These are phyloP conservation scores for Tylopilus rubrobrunneus DNA, from an alignment of 768 basidiomycete species.

Conservation along the genomic window DNA sequence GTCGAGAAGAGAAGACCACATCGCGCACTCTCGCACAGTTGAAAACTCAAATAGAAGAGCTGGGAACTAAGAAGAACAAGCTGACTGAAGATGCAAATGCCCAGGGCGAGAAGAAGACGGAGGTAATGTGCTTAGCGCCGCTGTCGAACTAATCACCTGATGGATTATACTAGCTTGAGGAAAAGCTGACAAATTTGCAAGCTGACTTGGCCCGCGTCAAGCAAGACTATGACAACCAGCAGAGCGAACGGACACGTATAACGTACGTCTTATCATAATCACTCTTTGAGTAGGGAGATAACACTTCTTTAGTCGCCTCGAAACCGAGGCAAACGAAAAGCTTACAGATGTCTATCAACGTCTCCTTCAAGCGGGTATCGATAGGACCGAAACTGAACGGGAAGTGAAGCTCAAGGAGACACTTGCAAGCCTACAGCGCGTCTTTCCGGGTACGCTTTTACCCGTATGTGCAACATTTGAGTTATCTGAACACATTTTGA, in stretches of 20 bases:
- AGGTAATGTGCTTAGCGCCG: constrained; percentile 37
- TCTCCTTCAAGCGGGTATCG: constrained; percentile 85
- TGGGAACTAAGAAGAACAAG: constrained; percentile 54
- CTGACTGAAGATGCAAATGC: constrained; percentile 50
- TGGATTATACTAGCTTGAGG: constrained; percentile 43
- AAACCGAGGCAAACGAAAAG: constrained; percentile 90
- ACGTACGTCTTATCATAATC: constrained; percentile 39
- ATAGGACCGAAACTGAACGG: constrained; percentile 80
- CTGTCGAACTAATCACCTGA: neutral
- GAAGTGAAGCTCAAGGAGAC: constrained; percentile 86
- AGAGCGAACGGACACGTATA: constrained; percentile 78
- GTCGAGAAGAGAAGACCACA: constrained; percentile 77
- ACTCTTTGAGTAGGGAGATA: neutral
- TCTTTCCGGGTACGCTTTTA: constrained; percentile 72
- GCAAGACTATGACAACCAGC: constrained; percentile 80
- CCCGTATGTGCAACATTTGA: neutral
- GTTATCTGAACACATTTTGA: neutral
- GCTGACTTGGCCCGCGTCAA: constrained; percentile 60
- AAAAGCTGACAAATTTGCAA: constrained; percentile 52
- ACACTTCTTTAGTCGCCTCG: constrained; percentile 61
- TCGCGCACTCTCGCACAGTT: constrained; percentile 60
- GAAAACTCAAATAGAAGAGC: constrained; percentile 64
- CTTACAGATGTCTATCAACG: constrained; percentile 77
- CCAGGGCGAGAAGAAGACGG: constrained; percentile 50
- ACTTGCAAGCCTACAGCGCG: constrained; percentile 73